A percentile compares a stretch with the other conserved stretches of the same genome.
These are phyloP conservation scores for Tuber magnatum DNA, from an alignment of 495 filamentous ascomycete species.

Conservation along the genomic window DNA sequence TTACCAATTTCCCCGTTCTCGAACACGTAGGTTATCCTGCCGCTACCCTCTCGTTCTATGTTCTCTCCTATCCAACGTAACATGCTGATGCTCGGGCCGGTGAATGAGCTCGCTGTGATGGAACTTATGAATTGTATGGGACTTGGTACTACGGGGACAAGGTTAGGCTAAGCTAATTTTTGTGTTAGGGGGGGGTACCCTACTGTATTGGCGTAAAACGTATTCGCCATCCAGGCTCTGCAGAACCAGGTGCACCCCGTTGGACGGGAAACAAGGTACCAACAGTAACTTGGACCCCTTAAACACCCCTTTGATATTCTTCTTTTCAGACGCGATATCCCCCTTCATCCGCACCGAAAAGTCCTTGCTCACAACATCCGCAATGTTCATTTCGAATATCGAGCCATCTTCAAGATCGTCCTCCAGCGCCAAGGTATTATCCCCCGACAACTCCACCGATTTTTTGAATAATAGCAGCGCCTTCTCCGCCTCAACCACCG, in stretches of 20 bases:
- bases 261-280: conserved; percentile 25
- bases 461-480: conserved; percentile 25
- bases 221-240: conserved; percentile 33
- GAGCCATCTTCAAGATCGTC: conserved; percentile 25
- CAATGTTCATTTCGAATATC: conserved; percentile 35
- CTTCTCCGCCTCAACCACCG: conserved; percentile 34
- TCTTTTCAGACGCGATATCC: conserved; percentile 8
- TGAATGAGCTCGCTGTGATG: conserved; percentile 26
- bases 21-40: conserved; percentile 28
- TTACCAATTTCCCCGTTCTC: conserved; percentile 22
- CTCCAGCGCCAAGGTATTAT: conserved; percentile 25
- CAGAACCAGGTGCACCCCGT: conserved; percentile 30
- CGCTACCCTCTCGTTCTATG: conserved; percentile 21
- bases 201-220: conserved; percentile 34
- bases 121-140: conserved; percentile 33
- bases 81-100: conserved; percentile 26
- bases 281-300: conserved; percentile 28
- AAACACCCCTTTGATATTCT: conserved; percentile 19
- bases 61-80: conserved; percentile 9
- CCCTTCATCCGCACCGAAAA: conserved; percentile 23
- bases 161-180: not conserved
- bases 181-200: not conserved
- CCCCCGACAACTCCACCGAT: conserved; percentile 23
- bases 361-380: conserved; percentile 17
- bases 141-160: conserved; percentile 8